Base-by-base conservation (phyloP, 495 filamentous ascomycete species). In the Lophium mytilinum region DNA sequence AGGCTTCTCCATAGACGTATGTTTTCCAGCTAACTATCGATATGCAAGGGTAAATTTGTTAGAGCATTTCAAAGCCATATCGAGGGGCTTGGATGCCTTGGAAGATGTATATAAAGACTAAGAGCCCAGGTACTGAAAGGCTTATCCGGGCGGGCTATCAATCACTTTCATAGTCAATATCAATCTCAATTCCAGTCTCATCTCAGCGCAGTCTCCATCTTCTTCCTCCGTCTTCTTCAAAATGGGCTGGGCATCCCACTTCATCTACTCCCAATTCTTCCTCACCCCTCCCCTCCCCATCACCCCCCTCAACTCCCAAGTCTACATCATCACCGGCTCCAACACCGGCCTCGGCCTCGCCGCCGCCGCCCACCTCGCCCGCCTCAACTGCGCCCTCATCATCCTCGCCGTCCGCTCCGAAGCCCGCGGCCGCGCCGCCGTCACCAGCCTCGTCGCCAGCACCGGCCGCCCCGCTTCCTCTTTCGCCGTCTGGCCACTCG, bases 401-500 rank as follows among this genome's bases (percentile, higher is more conserved):
- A 71, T 72, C 50, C 49, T 73, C 10, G 70, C 58, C 0, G 63
- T 65, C n/a, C 66, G 71, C 10, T 66, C 30, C 48, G 11, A 72
- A 0, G 67, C 74, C 18, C 74, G 76, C n/a, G 80, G 79, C 19
- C 55, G 78, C 33, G 63, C 61, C 12, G 69, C 72, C 9, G 74
- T 75, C 52, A 45, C 58, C 0, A 68, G 74, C 39, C 73, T 83
- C 35, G 74, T 80, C 53, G 64, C 62, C 33, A 61, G 54, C 36
- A 79, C 75, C 15, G 66, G 68, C 4, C 9, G n/a, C 17, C 42
- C 73, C 39, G 64, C 57, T 4, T 73, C 67, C 1, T 70, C 72
- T 11, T 53, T 79, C 9, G 70, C 77, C 56, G 73, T 81, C 14
- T 81, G 77, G 78, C 69, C 71, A 50, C 71, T 84, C 0, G 80